Evolutionary conservation across 2,329 filamentous ascomycete species (phyloP).

Genomic region (Neodidymelliopsis sp.): DNA sequence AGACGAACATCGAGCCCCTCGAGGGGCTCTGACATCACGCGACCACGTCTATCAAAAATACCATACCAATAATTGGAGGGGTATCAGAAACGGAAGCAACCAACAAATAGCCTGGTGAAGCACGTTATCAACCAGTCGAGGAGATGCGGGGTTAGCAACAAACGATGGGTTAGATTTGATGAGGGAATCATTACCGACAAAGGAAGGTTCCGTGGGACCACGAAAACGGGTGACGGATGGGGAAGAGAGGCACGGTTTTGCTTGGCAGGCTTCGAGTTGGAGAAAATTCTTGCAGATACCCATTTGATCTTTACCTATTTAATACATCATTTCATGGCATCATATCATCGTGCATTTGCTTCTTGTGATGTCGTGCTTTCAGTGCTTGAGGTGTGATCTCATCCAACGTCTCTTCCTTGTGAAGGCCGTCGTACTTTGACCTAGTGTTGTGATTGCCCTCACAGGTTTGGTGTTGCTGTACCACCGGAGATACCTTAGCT

Average conservation of each 20-base stretch:
- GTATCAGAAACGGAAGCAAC: conserved; percentile 11
- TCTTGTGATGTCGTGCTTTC: not conserved
- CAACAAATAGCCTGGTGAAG: conserved; percentile 7
- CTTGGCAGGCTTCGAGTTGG: not conserved
- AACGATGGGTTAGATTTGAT: not conserved
- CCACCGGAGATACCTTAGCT: conserved; percentile 1
- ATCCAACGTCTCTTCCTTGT: too few species aligned
- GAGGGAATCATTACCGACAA: conserved; percentile 9
- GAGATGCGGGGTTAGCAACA: conserved; percentile 10
- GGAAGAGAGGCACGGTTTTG: conserved; percentile 3
- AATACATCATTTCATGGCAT: conserved; percentile 10
- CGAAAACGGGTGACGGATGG: not conserved
- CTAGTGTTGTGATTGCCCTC: too few species aligned
- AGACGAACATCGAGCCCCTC: conserved; percentile 6
- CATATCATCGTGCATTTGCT: not conserved
- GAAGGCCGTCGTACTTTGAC: too few species aligned
- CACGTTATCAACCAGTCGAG: conserved; percentile 14
- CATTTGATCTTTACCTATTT: conserved; percentile 15
- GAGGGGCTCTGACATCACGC: conserved; percentile 6
- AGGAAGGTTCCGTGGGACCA: not conserved
- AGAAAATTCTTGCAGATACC: conserved; percentile 17
- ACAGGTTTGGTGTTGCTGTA: not conserved
- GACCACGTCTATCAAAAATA: conserved; percentile 8
- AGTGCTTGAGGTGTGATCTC: too few species aligned
- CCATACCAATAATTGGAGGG: conserved; percentile 1